A percentile compares a stretch with the other conserved stretches of the same genome.
phyloP scores from a whole-genome alignment of 257 asterid genomes.

The Nicotiana sylvestris region DNA sequence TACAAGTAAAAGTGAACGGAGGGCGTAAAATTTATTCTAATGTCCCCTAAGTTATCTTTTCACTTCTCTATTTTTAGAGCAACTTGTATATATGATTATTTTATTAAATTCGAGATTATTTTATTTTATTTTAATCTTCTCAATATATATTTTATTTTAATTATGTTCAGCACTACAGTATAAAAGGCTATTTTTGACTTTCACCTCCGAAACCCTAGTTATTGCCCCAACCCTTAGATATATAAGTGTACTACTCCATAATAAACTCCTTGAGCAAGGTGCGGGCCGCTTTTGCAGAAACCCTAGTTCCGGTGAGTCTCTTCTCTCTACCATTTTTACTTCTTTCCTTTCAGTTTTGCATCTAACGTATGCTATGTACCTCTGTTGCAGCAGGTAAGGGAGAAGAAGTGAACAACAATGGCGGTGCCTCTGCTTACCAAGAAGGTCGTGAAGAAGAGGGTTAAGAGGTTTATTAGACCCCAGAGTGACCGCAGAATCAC shows the following conservation, averaged over 20 bases:
- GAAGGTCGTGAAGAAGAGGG: conserved; percentile 35
- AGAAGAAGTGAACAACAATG: conserved; percentile 16
- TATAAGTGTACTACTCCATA: background rate
- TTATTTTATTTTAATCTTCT: background rate
- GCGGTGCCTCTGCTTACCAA: conserved; percentile 30
- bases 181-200: background rate
- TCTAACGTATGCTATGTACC: background rate
- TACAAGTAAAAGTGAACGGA: too few relatives aligned
- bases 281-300: conserved; percentile 8
- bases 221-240: background rate
- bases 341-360: background rate
- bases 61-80: background rate
- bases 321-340: background rate
- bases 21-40: too few relatives aligned
- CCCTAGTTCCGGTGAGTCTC: conserved; percentile 12
- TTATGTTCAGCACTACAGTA: too few relatives aligned
- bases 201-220: background rate
- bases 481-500: conserved; percentile 36
- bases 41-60: background rate
- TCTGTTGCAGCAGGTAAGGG: background rate
- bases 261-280: too few relatives aligned
- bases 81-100: background rate
- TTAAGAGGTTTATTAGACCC: conserved; percentile 32
- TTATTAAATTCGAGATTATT: background rate
- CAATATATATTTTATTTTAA: background rate